A percentile compares a stretch with the other conserved stretches of the same genome.
Evolutionary conservation across 345 rosid species (phyloP).

Genomic region (Hibiscus trionum): DNA sequence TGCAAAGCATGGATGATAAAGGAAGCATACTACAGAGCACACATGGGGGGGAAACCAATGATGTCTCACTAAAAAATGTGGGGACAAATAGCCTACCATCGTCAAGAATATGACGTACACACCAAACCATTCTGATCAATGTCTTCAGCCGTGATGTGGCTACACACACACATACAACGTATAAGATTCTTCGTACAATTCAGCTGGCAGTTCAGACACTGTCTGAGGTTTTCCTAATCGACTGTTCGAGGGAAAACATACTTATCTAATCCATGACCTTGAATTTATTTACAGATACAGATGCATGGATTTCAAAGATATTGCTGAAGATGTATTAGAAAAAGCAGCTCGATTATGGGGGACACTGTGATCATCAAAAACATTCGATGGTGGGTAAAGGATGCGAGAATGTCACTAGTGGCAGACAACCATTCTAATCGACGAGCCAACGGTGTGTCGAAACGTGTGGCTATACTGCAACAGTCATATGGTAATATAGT

Average conservation of each 20-base stretch:
- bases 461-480: conserved; percentile 6
- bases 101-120: not conserved
- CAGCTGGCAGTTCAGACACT: not conserved
- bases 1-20: not conserved
- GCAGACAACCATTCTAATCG: conserved; percentile 28
- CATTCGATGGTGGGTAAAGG: not conserved
- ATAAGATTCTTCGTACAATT: conserved; percentile 4
- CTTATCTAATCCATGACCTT: too few relatives aligned
- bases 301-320: too few relatives aligned
- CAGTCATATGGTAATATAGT: not conserved
- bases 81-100: not conserved
- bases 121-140: not conserved
- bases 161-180: not conserved
- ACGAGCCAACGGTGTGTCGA: not conserved
- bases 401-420: conserved; percentile 10
- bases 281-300: too few relatives aligned
- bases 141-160: not conserved
- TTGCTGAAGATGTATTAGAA: too few relatives aligned
- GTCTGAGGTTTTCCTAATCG: not conserved
- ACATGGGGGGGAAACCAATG: conserved; percentile 8
- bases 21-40: conserved; percentile 4
- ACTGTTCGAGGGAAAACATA: not conserved
- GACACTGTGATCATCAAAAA: conserved; percentile 15
- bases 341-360: conserved; percentile 16
- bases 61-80: conserved; percentile 1